Percentiles rank a stretch among this genome's conserved stretches.
Evolutionary conservation across 768 basidiomycete genomes (phyloP).

Genomic region (Lactarius tabidus): DNA sequence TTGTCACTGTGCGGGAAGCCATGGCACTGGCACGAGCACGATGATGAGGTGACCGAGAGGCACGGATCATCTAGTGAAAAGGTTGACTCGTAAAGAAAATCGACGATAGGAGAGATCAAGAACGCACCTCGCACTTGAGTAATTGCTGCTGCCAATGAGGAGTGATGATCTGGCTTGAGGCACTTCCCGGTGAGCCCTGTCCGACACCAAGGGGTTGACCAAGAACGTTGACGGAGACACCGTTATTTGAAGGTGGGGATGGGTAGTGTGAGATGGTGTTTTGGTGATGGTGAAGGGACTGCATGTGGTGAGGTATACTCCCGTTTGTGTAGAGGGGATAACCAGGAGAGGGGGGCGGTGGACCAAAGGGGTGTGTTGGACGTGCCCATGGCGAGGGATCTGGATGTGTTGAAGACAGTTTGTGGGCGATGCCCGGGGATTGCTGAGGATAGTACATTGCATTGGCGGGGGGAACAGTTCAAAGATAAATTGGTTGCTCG

Average conservation of each 20-base stretch:
- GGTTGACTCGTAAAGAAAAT: slow-evolving; percentile 4
- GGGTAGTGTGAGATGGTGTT: slow-evolving; percentile 75
- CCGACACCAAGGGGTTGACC: slow-evolving; percentile 24
- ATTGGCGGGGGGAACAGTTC: slow-evolving; percentile 33
- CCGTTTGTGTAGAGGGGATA: slow-evolving; percentile 77
- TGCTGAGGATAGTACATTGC: slow-evolving; percentile 84
- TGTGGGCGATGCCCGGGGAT: slow-evolving; percentile 76
- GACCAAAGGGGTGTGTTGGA: slow-evolving; percentile 50
- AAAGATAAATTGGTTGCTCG: slow-evolving; percentile 21
- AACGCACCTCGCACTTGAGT: slow-evolving; percentile 84
- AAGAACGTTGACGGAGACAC: slow-evolving; percentile 24
- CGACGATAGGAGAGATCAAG: slow-evolving; percentile 26
- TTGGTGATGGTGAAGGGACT: slow-evolving; percentile 68
- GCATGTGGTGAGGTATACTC: slow-evolving; percentile 43
- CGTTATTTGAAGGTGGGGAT: slow-evolving; percentile 58
- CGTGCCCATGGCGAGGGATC: slow-evolving; percentile 73
- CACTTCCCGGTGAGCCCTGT: slow-evolving; percentile 27
- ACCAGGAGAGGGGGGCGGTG: slow-evolving; percentile 63
- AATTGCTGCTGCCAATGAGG: slow-evolving; percentile 93
- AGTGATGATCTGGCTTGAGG: slow-evolving; percentile 59
- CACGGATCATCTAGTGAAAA: slow-evolving; percentile 64
- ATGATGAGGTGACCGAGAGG: slow-evolving; percentile 86
- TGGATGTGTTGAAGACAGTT: slow-evolving; percentile 61
- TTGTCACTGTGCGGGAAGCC: slow-evolving; percentile 81
- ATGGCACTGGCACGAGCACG: slow-evolving; percentile 94